A percentile compares a stretch with the other conserved stretches of the same genome.
These are phyloP conservation scores for Dendryphion nanum DNA, from an alignment of 2,329 filamentous ascomycete genomes.

Conservation along the genomic window DNA sequence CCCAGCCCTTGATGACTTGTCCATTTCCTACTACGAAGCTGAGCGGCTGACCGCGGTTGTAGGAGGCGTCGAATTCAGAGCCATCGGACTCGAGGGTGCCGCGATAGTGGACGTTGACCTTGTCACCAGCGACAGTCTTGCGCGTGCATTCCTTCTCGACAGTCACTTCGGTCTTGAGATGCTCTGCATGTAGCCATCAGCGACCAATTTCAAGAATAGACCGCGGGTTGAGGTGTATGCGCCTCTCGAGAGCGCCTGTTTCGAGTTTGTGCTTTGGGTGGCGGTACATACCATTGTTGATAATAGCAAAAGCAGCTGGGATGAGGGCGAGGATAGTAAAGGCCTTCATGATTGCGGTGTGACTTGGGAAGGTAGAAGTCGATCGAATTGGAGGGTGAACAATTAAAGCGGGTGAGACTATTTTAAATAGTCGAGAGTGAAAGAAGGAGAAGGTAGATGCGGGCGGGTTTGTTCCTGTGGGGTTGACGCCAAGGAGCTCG, in stretches of 20 bases:
- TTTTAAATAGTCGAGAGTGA: too few relatives aligned
- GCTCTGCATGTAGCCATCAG: conserved; percentile 37
- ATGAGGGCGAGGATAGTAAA: conserved; percentile 2
- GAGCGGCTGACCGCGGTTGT: conserved; percentile 77
- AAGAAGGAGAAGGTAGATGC: too few relatives aligned
- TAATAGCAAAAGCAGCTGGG: conserved; percentile 4
- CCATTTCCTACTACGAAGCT: conserved; percentile 77
- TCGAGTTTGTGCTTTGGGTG: conserved; percentile 22
- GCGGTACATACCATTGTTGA: conserved; percentile 14
- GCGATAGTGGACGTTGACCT: conserved; percentile 81
- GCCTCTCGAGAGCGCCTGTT: too few relatives aligned
- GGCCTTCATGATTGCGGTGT: conserved; percentile 2
- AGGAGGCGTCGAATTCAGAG: conserved; percentile 53
- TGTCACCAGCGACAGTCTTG: conserved; percentile 69
- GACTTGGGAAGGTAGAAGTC: too few relatives aligned
- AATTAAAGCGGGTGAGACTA: too few relatives aligned
- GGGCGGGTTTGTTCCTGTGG: too few relatives aligned
- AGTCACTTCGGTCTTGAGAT: conserved; percentile 75
- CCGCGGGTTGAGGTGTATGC: too few relatives aligned
- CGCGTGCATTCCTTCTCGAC: conserved; percentile 74
- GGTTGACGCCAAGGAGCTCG: too few relatives aligned
- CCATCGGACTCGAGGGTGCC: conserved; percentile 75
- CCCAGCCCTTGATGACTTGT: conserved; percentile 95
- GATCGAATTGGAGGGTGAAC: too few relatives aligned
- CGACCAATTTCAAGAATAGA: too few relatives aligned